phyloP scores from a whole-genome alignment of 441 rosid species.

The Mallotus japonicus region DNA sequence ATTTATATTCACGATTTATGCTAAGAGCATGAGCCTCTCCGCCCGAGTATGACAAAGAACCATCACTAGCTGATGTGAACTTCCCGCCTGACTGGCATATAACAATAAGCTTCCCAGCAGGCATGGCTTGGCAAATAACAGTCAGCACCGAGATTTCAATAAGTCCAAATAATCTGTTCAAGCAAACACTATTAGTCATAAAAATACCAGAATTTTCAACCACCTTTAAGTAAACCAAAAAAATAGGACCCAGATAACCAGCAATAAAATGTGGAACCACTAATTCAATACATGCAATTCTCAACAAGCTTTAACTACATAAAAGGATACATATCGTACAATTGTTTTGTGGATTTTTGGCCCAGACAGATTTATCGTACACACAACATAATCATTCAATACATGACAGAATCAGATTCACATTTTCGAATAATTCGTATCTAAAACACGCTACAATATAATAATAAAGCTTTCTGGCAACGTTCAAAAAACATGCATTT shows the following conservation, averaged over 20 bases:
- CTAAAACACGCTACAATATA: neutral
- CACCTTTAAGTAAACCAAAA: neutral
- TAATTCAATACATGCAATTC: neutral
- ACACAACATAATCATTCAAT: neutral
- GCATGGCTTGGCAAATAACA: constrained; percentile 14
- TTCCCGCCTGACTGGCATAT: constrained; percentile 53
- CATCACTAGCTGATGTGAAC: constrained; percentile 37
- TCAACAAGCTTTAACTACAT: neutral
- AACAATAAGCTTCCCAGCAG: constrained; percentile 34
- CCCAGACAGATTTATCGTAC: neutral
- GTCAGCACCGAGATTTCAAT: neutral
- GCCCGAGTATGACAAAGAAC: constrained; percentile 38
- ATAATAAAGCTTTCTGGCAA: too few relatives aligned
- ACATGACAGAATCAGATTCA: neutral
- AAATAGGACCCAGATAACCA: neutral
- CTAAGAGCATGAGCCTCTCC: constrained; percentile 53
- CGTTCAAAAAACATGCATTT: neutral
- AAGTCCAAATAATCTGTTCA: constrained; percentile 5
- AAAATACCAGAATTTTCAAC: neutral
- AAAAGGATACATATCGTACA: neutral
- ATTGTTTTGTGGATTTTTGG: neutral
- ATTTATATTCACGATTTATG: constrained; percentile 32
- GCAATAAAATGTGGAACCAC: neutral
- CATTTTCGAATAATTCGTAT: neutral
- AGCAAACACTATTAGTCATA: neutral